phyloP scores from a whole-genome alignment of 2,329 filamentous ascomycete species.

The Penicillium sp. region DNA sequence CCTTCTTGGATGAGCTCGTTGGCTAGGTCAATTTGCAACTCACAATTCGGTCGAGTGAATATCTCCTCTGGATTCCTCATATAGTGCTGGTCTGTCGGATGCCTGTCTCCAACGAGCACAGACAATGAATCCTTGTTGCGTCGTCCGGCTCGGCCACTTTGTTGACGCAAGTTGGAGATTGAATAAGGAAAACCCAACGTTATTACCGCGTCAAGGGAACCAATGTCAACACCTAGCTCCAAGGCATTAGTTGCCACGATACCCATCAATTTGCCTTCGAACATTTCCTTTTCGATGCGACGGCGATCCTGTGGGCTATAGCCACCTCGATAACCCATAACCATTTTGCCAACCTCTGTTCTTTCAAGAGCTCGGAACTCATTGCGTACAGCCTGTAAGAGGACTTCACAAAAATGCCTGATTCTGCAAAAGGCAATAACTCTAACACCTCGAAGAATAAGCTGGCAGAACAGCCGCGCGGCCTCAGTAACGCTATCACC shows the following conservation, averaged over 20 bases:
- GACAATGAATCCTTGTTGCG: slow-evolving; percentile 93
- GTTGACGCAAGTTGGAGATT: slow-evolving; percentile 90
- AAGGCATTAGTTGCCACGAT: slow-evolving; percentile 93
- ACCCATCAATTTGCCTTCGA: slow-evolving; percentile 88
- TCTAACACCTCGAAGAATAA: slow-evolving; percentile 84
- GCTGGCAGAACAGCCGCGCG: slow-evolving; percentile 86
- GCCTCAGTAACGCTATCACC: slow-evolving; percentile 82
- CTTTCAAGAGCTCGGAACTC: slow-evolving; percentile 76
- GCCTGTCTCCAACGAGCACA: slow-evolving; percentile 84
- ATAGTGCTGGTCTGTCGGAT: slow-evolving; percentile 91
- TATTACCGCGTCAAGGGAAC: slow-evolving; percentile 88
- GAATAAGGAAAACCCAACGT: slow-evolving; percentile 95
- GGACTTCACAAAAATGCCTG: slow-evolving; percentile 82
- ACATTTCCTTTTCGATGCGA: slow-evolving; percentile 93
- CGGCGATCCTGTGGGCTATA: slow-evolving; percentile 91
- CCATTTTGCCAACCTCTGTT: slow-evolving; percentile 73
- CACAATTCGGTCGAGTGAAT: slow-evolving; percentile 84
- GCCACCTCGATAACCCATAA: slow-evolving; percentile 95
- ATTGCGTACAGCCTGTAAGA: slow-evolving; percentile 77
- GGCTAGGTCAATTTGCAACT: slow-evolving; percentile 86
- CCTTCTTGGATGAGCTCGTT: slow-evolving; percentile 92
- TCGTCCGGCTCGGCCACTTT: slow-evolving; percentile 89
- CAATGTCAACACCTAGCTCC: slow-evolving; percentile 94
- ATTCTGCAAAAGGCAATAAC: slow-evolving; percentile 93
- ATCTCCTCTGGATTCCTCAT: slow-evolving; percentile 96